Evolutionary conservation across 352 stramenopile species (phyloP).

Genomic region (Lagenidium giganteum): DNA sequence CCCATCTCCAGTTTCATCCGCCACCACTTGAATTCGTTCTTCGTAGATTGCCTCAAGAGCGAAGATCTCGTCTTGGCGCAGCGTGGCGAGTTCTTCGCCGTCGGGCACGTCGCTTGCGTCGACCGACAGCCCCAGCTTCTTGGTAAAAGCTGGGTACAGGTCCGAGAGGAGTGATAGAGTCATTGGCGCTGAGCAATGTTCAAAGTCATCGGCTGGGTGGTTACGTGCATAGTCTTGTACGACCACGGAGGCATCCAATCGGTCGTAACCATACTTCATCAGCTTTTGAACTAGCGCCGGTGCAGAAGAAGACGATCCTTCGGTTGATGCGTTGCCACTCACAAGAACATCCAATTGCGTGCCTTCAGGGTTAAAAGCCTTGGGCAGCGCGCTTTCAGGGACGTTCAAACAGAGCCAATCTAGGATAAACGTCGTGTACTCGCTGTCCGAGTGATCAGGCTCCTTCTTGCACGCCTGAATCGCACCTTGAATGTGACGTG

Average conservation of each 20-base stretch:
- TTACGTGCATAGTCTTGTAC: conserved; percentile 34
- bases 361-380: conserved; percentile 82
- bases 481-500: conserved; percentile 39
- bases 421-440: conserved; percentile 37
- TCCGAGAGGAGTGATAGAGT: conserved; percentile 26
- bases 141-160: too few species aligned
- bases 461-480: conserved; percentile 19
- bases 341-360: conserved; percentile 88
- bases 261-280: conserved; percentile 78
- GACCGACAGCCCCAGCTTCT: too few species aligned
- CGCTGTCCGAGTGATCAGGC: conserved; percentile 24
- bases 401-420: conserved; percentile 84
- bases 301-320: conserved; percentile 15
- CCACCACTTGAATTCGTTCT: conserved; percentile 40
- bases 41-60: conserved; percentile 83
- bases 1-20: conserved; percentile 17
- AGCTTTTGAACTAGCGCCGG: conserved; percentile 58
- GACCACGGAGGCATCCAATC: conserved; percentile 36
- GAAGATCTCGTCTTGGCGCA: conserved; percentile 73
- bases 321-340: conserved; percentile 6
- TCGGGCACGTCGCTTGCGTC: conserved; percentile 11
- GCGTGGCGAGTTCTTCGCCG: conserved; percentile 36
- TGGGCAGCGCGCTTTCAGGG: conserved; percentile 66
- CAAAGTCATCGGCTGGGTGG: conserved; percentile 8
- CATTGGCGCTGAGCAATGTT: conserved; percentile 31